These are phyloP conservation scores for Ceratocystis huliohia DNA, from an alignment of 2,329 filamentous ascomycete genomes.

Conservation along the genomic window DNA sequence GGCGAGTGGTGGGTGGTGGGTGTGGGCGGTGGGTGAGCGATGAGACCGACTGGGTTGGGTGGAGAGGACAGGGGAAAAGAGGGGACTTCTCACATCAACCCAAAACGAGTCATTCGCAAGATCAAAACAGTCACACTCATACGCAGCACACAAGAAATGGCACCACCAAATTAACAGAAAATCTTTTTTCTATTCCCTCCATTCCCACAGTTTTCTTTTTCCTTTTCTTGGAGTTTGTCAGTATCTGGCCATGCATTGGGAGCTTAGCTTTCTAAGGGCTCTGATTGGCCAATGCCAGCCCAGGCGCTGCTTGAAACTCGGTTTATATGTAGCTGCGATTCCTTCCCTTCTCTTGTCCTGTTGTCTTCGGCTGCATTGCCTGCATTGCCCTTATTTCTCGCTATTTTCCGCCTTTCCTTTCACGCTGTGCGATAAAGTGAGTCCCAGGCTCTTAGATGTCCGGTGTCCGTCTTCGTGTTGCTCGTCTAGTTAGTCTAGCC, in stretches of 20 bases:
- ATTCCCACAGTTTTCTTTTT: neutral
- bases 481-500: too few relatives aligned
- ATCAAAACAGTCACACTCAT: neutral
- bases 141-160: neutral
- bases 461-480: too few relatives aligned
- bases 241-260: neutral
- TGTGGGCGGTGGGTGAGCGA: neutral
- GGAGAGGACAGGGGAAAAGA: neutral
- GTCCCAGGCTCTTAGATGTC: too few relatives aligned
- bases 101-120: neutral
- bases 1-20: neutral
- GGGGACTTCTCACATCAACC: neutral
- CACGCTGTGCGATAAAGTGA: too few relatives aligned
- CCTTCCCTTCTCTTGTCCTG: too few relatives aligned
- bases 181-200: too few relatives aligned
- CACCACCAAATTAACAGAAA: neutral
- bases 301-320: neutral
- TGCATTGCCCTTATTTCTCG: too few relatives aligned
- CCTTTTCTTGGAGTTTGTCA: neutral
- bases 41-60: neutral
- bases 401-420: too few relatives aligned
- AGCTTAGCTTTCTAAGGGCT: neutral
- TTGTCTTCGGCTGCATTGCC: too few relatives aligned
- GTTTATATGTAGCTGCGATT: neutral
- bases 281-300: constrained; percentile 1